phyloP scores from a whole-genome alignment of 2,329 filamentous ascomycete species.

The Hortaea werneckii region DNA sequence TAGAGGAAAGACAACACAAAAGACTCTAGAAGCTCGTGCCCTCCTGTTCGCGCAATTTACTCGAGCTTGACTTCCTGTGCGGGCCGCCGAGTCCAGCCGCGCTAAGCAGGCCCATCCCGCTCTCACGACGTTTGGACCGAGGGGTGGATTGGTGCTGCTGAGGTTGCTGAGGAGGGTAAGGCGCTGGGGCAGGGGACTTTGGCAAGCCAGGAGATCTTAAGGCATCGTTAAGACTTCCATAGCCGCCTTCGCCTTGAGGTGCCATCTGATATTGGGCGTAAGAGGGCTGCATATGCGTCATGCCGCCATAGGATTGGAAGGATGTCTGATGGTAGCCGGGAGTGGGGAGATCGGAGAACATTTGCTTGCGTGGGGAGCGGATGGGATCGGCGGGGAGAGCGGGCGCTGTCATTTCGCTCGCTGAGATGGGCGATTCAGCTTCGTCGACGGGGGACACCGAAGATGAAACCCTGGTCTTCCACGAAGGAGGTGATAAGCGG shows the following conservation, averaged over 20 bases:
- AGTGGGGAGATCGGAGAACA: constrained; percentile 57
- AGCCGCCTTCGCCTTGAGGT: constrained; percentile 24
- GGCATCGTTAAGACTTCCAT: constrained; percentile 25
- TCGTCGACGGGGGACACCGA: constrained; percentile 57
- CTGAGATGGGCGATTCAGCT: constrained; percentile 31
- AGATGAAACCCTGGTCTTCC: constrained; percentile 80
- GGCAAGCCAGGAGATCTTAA: constrained; percentile 12
- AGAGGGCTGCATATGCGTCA: constrained; percentile 22
- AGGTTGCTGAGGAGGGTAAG: background rate
- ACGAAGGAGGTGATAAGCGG: constrained; percentile 90
- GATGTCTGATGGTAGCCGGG: constrained; percentile 51
- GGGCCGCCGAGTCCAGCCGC: constrained; percentile 4
- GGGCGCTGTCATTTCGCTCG: constrained; percentile 4
- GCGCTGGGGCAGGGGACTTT: background rate
- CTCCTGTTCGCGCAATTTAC: constrained; percentile 23
- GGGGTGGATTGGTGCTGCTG: constrained; percentile 12
- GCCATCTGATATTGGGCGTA: constrained; percentile 23
- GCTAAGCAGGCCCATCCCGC: constrained; percentile 20
- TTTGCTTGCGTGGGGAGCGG: constrained; percentile 54
- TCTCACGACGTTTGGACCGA: constrained; percentile 21
- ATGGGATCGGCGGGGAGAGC: constrained; percentile 45
- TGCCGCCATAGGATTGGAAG: constrained; percentile 18
- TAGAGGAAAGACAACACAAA: background rate
- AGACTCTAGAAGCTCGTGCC: constrained; percentile 14
- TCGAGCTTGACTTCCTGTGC: constrained; percentile 28